Base-by-base conservation (phyloP, 306 rosid species). In the Casuarina equisetifolia region DNA sequence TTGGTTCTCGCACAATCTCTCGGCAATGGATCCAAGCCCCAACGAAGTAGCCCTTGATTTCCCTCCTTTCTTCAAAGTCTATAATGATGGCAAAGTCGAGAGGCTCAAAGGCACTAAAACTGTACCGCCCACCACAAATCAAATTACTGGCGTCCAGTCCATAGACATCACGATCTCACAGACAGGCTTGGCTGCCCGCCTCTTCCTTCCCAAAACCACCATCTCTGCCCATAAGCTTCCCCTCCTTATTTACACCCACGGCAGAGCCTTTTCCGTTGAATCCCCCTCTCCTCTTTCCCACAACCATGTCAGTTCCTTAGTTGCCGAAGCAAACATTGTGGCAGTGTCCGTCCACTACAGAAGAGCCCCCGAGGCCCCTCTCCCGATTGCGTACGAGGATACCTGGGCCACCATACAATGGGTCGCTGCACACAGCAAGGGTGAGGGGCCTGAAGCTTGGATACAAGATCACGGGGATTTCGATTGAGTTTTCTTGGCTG, bases 191-290 rank as follows among this genome's bases (percentile, higher is more conserved):
- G 75, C 88, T 17, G 83, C 82, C 17, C 85, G 97, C 68, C 79
- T 92, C 39, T 90, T 72, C 85, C 80, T 84, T 42, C 93, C 97
- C 16, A 82, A 84, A 17, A n/a, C 35, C 70, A 38, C 80, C 50
- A 6, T 57, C 43, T 46, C 76, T 0, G 0, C 51, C 73, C 17
- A 8, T 0, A 91, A 89, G 44, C 85, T 89, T 75, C 89, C 93
- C 2, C 83, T 92, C 50, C 80, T 92, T 0, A 52, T 92, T 55
- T 92, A 92, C 91, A 74, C 84, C 71, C 95, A 88, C 74, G 97
- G 94, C 16, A 93, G 94, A 3, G 92, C 85, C 12, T 90, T 90
- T 81, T 82, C 86, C 78, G 15, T 85, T 70, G 81, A 83, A 76
- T 0, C 86, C 16, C 82, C 91, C 9, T 85, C 84, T 32, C 82